phyloP scores from a whole-genome alignment of 129 eudicot species.

The Lactuca sativa region DNA sequence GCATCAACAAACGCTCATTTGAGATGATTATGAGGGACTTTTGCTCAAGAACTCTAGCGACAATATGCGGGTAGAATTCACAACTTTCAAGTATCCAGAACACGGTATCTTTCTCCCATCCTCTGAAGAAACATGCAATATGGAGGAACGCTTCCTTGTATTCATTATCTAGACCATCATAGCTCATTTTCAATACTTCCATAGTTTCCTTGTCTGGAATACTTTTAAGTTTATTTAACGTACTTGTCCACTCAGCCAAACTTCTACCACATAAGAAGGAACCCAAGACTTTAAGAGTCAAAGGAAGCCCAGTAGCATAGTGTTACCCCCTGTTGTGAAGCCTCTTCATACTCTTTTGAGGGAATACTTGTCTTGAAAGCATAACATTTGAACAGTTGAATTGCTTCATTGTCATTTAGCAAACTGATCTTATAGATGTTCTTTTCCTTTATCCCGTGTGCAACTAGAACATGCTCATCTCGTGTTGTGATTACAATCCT shows the following conservation, averaged over 20 bases:
- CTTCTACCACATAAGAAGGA: conserved; percentile 24
- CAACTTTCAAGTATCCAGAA: conserved; percentile 24
- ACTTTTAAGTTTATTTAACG: conserved; percentile 16
- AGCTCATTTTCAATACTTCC: conserved; percentile 27
- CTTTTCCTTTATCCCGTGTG: conserved; percentile 7
- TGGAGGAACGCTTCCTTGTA: conserved; percentile 30
- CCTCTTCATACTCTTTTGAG: conserved; percentile 15
- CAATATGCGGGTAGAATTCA: conserved; percentile 22
- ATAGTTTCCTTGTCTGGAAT: conserved; percentile 18
- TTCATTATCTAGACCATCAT: conserved; percentile 19
- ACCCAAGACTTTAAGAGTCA: conserved; percentile 28
- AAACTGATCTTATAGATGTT: conserved; percentile 17
- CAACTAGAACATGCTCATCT: not conserved
- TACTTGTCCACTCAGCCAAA: conserved; percentile 23
- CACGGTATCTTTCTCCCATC: conserved; percentile 13
- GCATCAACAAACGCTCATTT: conserved; percentile 24
- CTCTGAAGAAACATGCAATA: conserved; percentile 36
- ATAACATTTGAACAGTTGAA: conserved; percentile 19
- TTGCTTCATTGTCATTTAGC: conserved; percentile 22
- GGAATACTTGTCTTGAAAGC: conserved; percentile 23
- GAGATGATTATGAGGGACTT: conserved; percentile 20
- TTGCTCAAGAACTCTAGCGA: conserved; percentile 18
- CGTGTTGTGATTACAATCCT: too few species aligned
- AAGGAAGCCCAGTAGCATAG: conserved; percentile 28
- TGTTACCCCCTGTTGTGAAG: conserved; percentile 14